Base-by-base conservation (phyloP, 768 basidiomycete genomes). In the Cystoderma amianthinum region DNA sequence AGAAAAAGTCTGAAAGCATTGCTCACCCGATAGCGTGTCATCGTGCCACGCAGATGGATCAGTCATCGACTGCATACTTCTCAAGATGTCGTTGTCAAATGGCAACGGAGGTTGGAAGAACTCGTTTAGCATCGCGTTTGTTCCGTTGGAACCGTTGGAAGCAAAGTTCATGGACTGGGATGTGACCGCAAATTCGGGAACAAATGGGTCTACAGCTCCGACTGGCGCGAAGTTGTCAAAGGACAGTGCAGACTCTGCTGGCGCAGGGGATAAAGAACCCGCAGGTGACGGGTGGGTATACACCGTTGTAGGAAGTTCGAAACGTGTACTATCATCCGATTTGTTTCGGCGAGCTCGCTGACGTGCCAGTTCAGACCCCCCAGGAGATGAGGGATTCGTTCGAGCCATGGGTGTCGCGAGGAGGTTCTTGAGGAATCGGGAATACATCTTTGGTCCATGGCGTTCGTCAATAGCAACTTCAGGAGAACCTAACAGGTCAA, bases 401-500 rank as follows among this genome's bases (percentile, higher is more conserved):
- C 62, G 62, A 7, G 70, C 67, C 56, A 65, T 71, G 15, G 77
- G 76, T n/a, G 72, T 73, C 12, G 74, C 74, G 5, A 91, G 69
- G 3, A 91, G 69, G 24, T 80, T 78, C 33, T 76, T 74, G 35
- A 92, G 68, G 72, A 91, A 91, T 36, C 77, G 80, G 0, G 88
- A 77, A 57, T 88, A 90, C 4, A 90, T 64, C 55, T 79, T 83
- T 1, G 87, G 88, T 0, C 83, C 85, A 53, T 91, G 87, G 13
- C 80, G 79, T 19, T 85, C 82, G 59, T 92, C 89, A 44, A 91
- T 72, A 15, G 81, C 80, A 13, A 91, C 75, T 41, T 82, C 78
- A 4, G 82, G 72, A 0, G 80, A 78, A 2, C 74, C 73, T 3
- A 91, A 70, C 1, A 88, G 69, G 45, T 84, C 70, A 35, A 83